Conservation (phyloP, 306 rosid genomes). For the Myrica gale region DNA sequence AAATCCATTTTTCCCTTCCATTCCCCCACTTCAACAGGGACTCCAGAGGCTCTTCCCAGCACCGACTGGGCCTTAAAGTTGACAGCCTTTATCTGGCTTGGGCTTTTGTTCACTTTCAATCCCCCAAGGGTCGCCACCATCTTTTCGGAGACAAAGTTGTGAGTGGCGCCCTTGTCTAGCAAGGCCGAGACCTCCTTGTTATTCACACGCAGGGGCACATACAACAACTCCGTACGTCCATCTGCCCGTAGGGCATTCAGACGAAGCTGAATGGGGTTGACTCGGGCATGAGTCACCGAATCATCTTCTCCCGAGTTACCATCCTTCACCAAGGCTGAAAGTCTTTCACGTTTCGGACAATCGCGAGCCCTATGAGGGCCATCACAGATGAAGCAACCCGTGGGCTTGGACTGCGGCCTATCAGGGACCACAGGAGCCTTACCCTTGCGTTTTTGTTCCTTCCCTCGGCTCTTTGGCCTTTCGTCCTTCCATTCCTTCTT, state of each 20-base stretch:
- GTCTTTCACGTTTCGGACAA: background rate
- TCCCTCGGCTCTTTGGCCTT: no score
- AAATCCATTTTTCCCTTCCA: background rate
- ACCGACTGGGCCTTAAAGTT: background rate
- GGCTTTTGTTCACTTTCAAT: background rate
- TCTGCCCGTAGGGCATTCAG: background rate
- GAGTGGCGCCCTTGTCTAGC: background rate
- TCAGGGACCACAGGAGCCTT: no score
- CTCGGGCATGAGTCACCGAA: no score
- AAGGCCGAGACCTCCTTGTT: background rate
- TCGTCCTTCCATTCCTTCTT: no score
- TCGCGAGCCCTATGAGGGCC: background rate
- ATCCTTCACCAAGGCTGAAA: background rate
- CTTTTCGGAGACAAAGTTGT: background rate
- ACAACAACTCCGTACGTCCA: background rate
- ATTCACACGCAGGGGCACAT: background rate
- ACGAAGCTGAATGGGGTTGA: no score
- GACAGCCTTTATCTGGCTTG: background rate
- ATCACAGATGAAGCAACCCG: no score
- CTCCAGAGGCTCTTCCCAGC: accelerated
- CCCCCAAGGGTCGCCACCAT: background rate
- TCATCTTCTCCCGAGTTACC: no score
- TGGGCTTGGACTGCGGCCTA: no score
- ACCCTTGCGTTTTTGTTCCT: no score
- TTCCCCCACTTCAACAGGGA: background rate